Conservation (phyloP, 768 basidiomycete species). For the Tremella mesenterica region DNA sequence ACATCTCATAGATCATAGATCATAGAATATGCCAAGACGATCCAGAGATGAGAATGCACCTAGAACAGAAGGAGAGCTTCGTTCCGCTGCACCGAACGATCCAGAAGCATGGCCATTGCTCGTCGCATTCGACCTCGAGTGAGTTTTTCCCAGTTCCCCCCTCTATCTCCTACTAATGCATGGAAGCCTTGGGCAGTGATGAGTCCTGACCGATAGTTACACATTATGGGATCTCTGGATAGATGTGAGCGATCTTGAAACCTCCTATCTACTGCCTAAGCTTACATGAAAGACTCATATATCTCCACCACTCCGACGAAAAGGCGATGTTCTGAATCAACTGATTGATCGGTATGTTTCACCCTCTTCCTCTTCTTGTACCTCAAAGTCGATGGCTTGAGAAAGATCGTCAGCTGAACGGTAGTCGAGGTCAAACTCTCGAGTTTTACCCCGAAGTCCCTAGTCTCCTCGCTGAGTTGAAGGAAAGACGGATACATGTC, state of each 20-base stretch:
- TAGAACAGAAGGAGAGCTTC: constrained; percentile 6
- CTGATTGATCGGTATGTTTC: constrained; percentile 39
- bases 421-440: constrained; percentile 54
- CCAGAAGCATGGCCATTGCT: constrained; percentile 34
- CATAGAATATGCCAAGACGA: too few species aligned
- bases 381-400: neutral
- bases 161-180: neutral
- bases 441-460: constrained; percentile 72
- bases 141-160: constrained; percentile 24
- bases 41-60: too few species aligned
- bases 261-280: neutral
- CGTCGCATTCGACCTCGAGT: constrained; percentile 78
- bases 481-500: constrained; percentile 49
- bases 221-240: constrained; percentile 84
- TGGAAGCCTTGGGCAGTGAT: neutral
- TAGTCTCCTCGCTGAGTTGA: constrained; percentile 54
- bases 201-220: constrained; percentile 50
- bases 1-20: too few species aligned
- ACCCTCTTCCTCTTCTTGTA: neutral
- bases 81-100: constrained; percentile 15
- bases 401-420: neutral
- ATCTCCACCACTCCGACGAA: constrained; percentile 43
- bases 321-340: constrained; percentile 41
- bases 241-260: constrained; percentile 50
- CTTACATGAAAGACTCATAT: constrained; percentile 31